Base-by-base conservation (phyloP, 179 eudicot species). In the Sideroxylon spinosum region DNA sequence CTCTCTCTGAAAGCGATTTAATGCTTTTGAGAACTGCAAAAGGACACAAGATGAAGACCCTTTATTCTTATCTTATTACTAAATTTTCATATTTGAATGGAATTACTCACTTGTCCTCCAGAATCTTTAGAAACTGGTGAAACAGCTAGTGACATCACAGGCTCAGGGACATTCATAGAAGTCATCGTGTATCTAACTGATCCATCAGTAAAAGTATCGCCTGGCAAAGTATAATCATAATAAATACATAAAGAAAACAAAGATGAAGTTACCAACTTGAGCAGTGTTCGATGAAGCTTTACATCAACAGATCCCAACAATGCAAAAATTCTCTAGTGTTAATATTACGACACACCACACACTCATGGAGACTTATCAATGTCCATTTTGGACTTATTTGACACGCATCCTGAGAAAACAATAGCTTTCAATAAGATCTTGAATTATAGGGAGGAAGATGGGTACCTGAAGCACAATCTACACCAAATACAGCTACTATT, bases 191-290 rank as follows among this genome's bases (percentile, higher is more conserved):
- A 95, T 86, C 80, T 95, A 76, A 95, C 93, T 78, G 91, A 84
- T 63, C 97, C 97, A 82, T 95, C 95, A n/a, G 97, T 95, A 84
- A 93, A 95, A 76, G 98, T 95, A 87, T 95, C 98, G 22, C 98
- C 98, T 95, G 91, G 26, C 66, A 56, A 29, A 61, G 56, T 25
- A 81, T 16, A 69, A 53, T 8, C 13, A 65, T 26, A 48, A 76
- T 49, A 26, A 19, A 0, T 50, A 14, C 7, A 9, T 22, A 28
- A 22, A 67, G 57, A 37, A 61, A n/a, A 50, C 62, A 78, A 22
- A 66, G 29, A 56, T 73, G 50, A 16, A 68, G 77, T 37, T 19
- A 75, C 29, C 68, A 22, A 75, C 13, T 62, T 14, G 20, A 62
- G 78, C 25, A 62, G 7, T 25, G 7, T 25, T 16, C 20, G 77